Evolutionary conservation across 805 yeast species (phyloP).

Genomic region (Cyberlindnera galapagoensis): DNA sequence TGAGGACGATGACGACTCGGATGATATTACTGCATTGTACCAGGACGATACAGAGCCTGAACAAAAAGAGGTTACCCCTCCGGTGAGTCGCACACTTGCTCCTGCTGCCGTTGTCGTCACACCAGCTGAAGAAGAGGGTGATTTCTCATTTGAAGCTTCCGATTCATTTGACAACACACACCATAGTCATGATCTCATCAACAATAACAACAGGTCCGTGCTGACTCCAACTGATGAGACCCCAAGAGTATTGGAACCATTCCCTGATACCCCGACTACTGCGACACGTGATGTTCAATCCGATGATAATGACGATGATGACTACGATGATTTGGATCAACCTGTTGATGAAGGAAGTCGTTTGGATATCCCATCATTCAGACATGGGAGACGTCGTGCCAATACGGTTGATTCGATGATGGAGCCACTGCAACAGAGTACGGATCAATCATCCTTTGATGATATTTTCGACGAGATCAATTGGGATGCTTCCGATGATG

Average conservation of each 20-base stretch:
- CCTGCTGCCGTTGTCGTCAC: constrained; percentile 1
- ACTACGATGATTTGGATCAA: constrained; percentile 15
- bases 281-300: constrained; percentile 9
- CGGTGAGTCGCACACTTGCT: background rate
- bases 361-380: constrained; percentile 6
- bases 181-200: constrained; percentile 8
- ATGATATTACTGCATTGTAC: constrained; percentile 23
- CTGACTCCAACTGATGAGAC: too few relatives aligned
- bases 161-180: constrained; percentile 9
- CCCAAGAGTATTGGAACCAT: constrained; percentile 3
- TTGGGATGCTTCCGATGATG: constrained; percentile 68
- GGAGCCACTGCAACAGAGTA: constrained; percentile 24
- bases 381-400: constrained; percentile 17
- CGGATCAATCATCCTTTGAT: constrained; percentile 32
- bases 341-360: constrained; percentile 6
- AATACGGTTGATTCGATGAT: constrained; percentile 28
- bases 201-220: too few relatives aligned
- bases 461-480: constrained; percentile 72
- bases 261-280: constrained; percentile 13
- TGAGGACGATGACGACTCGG: constrained; percentile 25
- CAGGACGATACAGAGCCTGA: constrained; percentile 6
- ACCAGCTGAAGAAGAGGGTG: constrained; percentile 4
- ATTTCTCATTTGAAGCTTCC: constrained; percentile 18
- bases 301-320: constrained; percentile 18
- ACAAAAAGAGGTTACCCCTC: background rate